phyloP scores from a whole-genome alignment of 2,329 filamentous ascomycete species.

The Colletotrichum agaves region DNA sequence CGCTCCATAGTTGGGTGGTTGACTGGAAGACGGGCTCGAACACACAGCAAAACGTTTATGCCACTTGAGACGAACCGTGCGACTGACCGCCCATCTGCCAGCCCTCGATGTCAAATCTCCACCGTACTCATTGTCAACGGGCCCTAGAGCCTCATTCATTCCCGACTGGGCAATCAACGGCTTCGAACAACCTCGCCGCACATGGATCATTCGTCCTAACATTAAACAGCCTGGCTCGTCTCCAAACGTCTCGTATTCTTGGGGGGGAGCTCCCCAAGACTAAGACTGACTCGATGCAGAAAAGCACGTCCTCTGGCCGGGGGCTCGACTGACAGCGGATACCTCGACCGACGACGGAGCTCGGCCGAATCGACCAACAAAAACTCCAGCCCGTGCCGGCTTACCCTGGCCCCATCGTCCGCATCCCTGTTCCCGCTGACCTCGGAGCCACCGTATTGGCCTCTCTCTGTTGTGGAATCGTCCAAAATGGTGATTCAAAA shows the following conservation, averaged over 20 bases:
- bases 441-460: conserved; percentile 33
- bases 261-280: conserved; percentile 21
- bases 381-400: conserved; percentile 20
- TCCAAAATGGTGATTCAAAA: conserved; percentile 33
- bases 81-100: conserved; percentile 2
- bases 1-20: too few species aligned
- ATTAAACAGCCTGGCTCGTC: conserved; percentile 28
- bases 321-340: conserved; percentile 33
- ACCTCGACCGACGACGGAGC: conserved; percentile 36
- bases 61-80: conserved; percentile 26
- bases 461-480: conserved; percentile 27
- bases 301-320: conserved; percentile 27
- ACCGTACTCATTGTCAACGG: conserved; percentile 9
- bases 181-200: conserved; percentile 30
- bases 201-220: conserved; percentile 32
- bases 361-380: conserved; percentile 34
- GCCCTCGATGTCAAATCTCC: conserved; percentile 6
- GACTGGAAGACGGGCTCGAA: not conserved
- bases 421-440: conserved; percentile 14
- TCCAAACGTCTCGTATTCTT: conserved; percentile 35
- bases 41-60: conserved; percentile 25
- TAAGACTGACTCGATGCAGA: conserved; percentile 37
- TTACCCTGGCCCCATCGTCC: conserved; percentile 12
- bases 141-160: conserved; percentile 31
- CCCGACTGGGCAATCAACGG: conserved; percentile 27